phyloP scores from a whole-genome alignment of 1,284 basidiomycete genomes.

The Cronartium ribicola region DNA sequence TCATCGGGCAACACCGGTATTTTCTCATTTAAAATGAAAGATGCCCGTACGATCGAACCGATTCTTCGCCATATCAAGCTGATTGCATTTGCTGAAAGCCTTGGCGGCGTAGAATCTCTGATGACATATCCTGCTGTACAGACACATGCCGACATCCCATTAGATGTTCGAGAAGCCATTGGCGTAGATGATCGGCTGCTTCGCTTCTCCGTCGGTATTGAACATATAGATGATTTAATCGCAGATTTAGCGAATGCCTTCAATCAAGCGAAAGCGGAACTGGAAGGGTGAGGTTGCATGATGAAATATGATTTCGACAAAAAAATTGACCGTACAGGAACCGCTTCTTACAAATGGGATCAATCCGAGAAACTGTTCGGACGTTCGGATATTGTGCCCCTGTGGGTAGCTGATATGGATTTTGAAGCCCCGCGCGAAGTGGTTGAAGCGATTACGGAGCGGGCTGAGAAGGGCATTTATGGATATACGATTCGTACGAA shows the following conservation, averaged over 20 bases:
- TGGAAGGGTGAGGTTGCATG: no score
- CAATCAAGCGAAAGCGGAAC: slow-evolving; percentile 83
- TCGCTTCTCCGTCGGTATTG: slow-evolving; percentile 95
- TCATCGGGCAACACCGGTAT: slow-evolving; percentile 90
- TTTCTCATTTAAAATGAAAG: slow-evolving; percentile 87
- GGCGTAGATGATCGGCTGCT: slow-evolving; percentile 96
- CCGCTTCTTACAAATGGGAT: no score
- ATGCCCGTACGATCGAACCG: slow-evolving; percentile 82
- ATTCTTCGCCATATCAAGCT: slow-evolving; percentile 87
- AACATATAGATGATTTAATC: slow-evolving; percentile 85
- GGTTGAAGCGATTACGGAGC: no score
- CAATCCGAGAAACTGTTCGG: no score
- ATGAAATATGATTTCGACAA: no score
- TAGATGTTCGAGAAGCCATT: slow-evolving; percentile 82
- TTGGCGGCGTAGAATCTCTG: slow-evolving; percentile 95
- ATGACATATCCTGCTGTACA: slow-evolving; percentile 58
- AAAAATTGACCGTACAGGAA: no score
- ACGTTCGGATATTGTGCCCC: no score
- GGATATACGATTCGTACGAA: no score
- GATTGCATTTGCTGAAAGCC: slow-evolving; percentile 97
- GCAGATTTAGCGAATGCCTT: slow-evolving; percentile 93
- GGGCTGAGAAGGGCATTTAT: no score
- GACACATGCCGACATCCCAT: slow-evolving; percentile 95
- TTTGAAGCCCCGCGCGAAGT: no score
- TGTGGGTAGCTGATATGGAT: no score